Evolutionary conservation across 805 yeast species (phyloP), one percentile per base, ranked within the genome.

Genomic region (Zygosaccharomyces bisporus): DNA sequence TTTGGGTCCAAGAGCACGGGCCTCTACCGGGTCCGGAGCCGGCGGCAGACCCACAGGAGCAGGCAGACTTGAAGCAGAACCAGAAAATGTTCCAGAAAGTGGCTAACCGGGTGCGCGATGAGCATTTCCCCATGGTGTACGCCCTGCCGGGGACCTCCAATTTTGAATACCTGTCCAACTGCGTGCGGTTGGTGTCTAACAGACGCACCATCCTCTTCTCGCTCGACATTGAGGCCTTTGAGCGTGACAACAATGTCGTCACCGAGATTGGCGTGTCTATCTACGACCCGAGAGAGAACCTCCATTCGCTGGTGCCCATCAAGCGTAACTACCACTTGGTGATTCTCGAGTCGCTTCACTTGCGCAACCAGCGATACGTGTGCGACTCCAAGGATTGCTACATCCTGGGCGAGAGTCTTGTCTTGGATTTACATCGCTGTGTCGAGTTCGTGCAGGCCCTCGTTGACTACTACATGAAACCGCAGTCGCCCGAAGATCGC

Each of bases 191-290:
- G 21, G 47, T 61, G 42, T 52, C 55, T 24, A 27, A 55, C 2
- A 55, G 51, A 33, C 49, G 47, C 23, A 56, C 66, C 6, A 63
- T 68, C 3, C 62, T 74, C n/a, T 64, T 79, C 39, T 66, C 75
- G 10, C 60, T 80, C 35, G 85, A 80, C 57, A 64, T 77, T 2
- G 86, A 80, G 56, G 83, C 83, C 0, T 77, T 60, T 64, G 85
- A 80, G 53, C 48, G 53, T 18, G 61, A 73, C 49, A 63, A 61
- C 10, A 54, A 64, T 16, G 45, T 60, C 6, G 65, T 80, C 6
- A 79, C 83, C 0, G 85, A 80, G 53, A 70, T 80, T 36, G 85
- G 85, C 1, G 66, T 80, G 1, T 64, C 80, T 4, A 72, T 80
- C 2, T 77, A 70, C 55, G 82, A 79, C 51, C 83, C 84, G 4